Evolutionary conservation across 1,284 basidiomycete species (phyloP), one percentile per base, ranked within the genome.

Genomic region (Ustanciosporium gigantosporum): DNA sequence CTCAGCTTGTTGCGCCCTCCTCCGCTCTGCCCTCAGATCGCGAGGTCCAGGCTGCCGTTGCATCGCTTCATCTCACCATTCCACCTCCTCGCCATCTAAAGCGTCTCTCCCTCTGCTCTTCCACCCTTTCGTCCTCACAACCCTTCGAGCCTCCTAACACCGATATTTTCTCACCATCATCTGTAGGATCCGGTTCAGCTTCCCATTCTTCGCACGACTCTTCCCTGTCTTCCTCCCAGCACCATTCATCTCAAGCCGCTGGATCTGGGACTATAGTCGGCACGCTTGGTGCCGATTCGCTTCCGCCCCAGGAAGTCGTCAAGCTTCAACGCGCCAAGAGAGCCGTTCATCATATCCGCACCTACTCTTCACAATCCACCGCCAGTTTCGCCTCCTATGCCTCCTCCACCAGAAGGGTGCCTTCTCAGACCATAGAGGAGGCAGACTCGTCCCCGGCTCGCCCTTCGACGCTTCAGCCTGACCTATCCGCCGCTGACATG

Each of bases 71-170:
- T 19, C 8, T 24, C 59, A 58, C 21, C 60, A 64, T 64, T 58
- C 38, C 60, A n/a, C 25, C 25, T 21, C 52, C 52, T 50, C 51
- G 59, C 36, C 60, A 64, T 39, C 60, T 58, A 25, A 64, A 64
- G 41, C 60, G 49, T 35, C 60, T 64, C 34, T 64, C 60, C 4
- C 49, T 64, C 23, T 58, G 53, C 41, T 57, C 60, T 8, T 49
- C 55, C 0, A 49, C 48, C n/a, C 17, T 58, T 15, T 49, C 59
- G 4, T 42, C 52, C 25, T 49, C 55, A 13, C 39, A 46, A 23
- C 40, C 34, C 15, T 25, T 57, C 27, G 42, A 46, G 17, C 16
- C 21, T 15, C 41, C 45, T 13, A 34, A 34, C n/a, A 22, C 32
- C 3, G 53, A 62, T 25, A 41, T 49, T 9, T 57, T 57, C 40